Percentiles rank a stretch among this genome's conserved stretches.
Evolutionary conservation across 495 filamentous ascomycete species (phyloP).

Genomic region (Neurospora sp.): DNA sequence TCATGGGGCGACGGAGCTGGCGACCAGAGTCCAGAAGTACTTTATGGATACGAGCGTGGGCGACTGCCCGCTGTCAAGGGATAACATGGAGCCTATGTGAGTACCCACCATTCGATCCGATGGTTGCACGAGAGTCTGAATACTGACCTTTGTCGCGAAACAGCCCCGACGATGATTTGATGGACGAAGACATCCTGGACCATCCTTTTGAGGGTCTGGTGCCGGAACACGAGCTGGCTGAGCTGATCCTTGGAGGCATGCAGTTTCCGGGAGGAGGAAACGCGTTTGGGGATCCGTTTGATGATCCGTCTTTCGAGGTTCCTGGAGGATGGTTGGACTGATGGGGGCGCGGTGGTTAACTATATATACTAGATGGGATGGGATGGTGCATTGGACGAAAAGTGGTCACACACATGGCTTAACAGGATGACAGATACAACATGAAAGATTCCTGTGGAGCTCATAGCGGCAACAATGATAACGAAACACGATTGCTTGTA

Average conservation of each 20-base stretch:
- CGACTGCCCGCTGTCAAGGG: neutral
- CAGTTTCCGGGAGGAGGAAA: neutral
- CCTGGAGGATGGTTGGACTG: neutral
- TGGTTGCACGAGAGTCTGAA: no score
- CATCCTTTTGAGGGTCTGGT: neutral
- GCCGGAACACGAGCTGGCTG: neutral
- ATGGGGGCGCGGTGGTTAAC: neutral
- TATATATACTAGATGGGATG: neutral
- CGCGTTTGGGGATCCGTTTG: neutral
- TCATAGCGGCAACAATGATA: no score
- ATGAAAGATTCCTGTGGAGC: no score
- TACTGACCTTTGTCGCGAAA: neutral
- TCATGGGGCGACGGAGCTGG: neutral
- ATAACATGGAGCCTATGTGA: neutral
- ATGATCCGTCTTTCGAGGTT: neutral
- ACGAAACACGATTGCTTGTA: no score
- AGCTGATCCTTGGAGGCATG: neutral
- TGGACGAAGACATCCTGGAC: neutral
- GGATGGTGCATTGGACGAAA: neutral
- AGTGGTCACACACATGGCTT: neutral
- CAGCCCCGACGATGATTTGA: neutral
- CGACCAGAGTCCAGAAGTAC: neutral
- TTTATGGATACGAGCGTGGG: neutral
- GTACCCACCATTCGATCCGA: neutral
- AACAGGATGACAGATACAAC: no score